Conservation (phyloP, 1,284 basidiomycete species). For the Coniophora puteana region DNA sequence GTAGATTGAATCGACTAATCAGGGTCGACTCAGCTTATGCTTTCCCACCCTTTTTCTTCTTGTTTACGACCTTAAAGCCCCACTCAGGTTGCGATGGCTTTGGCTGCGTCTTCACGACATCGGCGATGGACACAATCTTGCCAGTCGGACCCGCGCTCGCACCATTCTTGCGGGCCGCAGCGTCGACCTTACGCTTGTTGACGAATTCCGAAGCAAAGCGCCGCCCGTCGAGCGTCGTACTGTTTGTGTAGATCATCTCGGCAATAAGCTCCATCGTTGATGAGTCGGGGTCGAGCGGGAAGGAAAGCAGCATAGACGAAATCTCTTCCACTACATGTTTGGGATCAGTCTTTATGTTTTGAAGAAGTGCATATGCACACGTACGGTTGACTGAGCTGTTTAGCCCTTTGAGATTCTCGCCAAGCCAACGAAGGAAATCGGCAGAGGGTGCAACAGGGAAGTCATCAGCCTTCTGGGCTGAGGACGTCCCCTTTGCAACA, state of each 20-base stretch:
- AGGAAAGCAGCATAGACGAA: conserved; percentile 85
- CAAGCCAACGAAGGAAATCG: conserved; percentile 93
- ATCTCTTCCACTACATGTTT: conserved; percentile 80
- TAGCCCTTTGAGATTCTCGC: conserved; percentile 84
- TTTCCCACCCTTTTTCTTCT: conserved; percentile 83
- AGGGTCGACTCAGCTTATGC: conserved; percentile 23
- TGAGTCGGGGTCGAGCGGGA: conserved; percentile 85
- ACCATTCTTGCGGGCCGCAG: conserved; percentile 44
- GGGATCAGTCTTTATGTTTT: conserved; percentile 6
- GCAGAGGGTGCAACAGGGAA: conserved; percentile 64
- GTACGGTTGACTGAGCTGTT: conserved; percentile 78
- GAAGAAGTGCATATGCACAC: conserved; percentile 20
- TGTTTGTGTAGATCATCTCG: conserved; percentile 90
- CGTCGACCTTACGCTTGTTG: conserved; percentile 80
- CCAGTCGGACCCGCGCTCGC: conserved; percentile 33
- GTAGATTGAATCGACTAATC: too few species aligned
- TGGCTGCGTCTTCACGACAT: conserved; percentile 86
- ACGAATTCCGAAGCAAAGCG: conserved; percentile 93
- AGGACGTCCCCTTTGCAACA: conserved; percentile 36
- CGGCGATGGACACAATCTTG: conserved; percentile 73
- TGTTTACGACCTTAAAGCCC: conserved; percentile 90
- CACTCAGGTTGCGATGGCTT: conserved; percentile 75
- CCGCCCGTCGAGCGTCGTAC: conserved; percentile 91
- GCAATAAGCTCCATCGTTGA: conserved; percentile 86
- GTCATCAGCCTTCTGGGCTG: conserved; percentile 49